Evolutionary conservation across 2,329 filamentous ascomycete species (phyloP).

Genomic region (Xylariomycetidae sp.): DNA sequence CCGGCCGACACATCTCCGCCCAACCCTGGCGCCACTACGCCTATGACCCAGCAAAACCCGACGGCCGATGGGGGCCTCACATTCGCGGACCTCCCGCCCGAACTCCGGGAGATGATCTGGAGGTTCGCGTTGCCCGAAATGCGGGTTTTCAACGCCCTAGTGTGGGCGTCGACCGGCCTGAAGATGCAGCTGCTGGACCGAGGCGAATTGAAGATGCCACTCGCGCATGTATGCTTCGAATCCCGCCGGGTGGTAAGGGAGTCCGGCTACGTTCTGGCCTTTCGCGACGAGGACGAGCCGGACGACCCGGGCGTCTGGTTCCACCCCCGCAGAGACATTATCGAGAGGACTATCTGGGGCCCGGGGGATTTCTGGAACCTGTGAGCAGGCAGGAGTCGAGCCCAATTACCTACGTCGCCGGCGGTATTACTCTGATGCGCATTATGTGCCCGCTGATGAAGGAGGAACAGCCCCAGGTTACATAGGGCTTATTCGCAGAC

Average conservation of each 20-base stretch:
- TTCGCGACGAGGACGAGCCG: conserved; percentile 20
- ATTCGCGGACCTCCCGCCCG: conserved; percentile 19
- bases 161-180: conserved; percentile 16
- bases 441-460: too few species aligned
- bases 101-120: conserved; percentile 26
- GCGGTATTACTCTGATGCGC: too few species aligned
- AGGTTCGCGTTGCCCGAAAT: conserved; percentile 17
- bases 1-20: neutral
- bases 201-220: conserved; percentile 15
- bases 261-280: conserved; percentile 21
- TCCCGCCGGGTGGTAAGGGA: conserved; percentile 19
- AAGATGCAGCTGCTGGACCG: conserved; percentile 22
- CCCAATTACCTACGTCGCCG: too few species aligned
- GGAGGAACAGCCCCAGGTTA: too few species aligned
- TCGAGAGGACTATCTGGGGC: conserved; percentile 23
- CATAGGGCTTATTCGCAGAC: too few species aligned
- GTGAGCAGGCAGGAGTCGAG: neutral
- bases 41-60: neutral
- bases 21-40: neutral
- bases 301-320: conserved; percentile 25
- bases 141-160: conserved; percentile 18
- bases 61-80: too few species aligned
- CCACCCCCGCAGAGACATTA: conserved; percentile 16
- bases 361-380: conserved; percentile 17
- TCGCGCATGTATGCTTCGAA: conserved; percentile 23